Evolutionary conservation across 129 eudicot species (phyloP).

Genomic region (Escallonia rubra): DNA sequence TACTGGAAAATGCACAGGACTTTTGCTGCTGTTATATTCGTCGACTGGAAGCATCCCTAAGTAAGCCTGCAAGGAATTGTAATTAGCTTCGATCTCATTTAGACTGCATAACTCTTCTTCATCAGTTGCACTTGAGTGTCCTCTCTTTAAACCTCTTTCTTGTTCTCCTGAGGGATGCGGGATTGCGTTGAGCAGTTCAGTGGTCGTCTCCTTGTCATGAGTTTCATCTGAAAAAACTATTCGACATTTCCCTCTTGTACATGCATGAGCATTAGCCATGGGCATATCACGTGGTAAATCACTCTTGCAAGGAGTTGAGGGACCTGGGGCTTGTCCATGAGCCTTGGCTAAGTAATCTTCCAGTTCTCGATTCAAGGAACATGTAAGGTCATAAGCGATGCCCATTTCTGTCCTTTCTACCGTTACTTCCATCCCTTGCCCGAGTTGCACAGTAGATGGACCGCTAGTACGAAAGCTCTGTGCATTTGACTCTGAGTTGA

Average conservation of each 20-base stretch:
- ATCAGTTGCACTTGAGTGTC: slow-evolving; percentile 12
- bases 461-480: neutral
- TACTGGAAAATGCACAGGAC: slow-evolving; percentile 36
- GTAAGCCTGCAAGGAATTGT: slow-evolving; percentile 38
- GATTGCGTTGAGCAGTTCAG: slow-evolving; percentile 1
- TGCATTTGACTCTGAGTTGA: slow-evolving; percentile 13
- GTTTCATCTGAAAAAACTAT: slow-evolving; percentile 51
- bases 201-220: slow-evolving; percentile 42
- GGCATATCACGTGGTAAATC: slow-evolving; percentile 15
- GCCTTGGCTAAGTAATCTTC: slow-evolving; percentile 18
- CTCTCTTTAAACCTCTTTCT: slow-evolving; percentile 38
- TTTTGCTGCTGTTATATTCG: slow-evolving; percentile 12
- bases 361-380: slow-evolving; percentile 15
- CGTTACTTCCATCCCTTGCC: slow-evolving; percentile 18
- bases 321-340: slow-evolving; percentile 12
- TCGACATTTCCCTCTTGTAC: slow-evolving; percentile 46
- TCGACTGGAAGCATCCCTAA: slow-evolving; percentile 14
- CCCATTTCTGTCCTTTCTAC: slow-evolving; percentile 18
- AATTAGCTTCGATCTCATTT: slow-evolving; percentile 19
- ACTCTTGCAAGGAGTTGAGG: slow-evolving; percentile 25
- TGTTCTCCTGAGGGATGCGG: slow-evolving; percentile 11
- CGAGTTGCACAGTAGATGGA: slow-evolving; percentile 18
- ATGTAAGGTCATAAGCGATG: slow-evolving; percentile 22
- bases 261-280: slow-evolving; percentile 12
- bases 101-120: slow-evolving; percentile 16